Evolutionary conservation across 345 rosid species (phyloP).

Genomic region (Sisymbrium altissimum): DNA sequence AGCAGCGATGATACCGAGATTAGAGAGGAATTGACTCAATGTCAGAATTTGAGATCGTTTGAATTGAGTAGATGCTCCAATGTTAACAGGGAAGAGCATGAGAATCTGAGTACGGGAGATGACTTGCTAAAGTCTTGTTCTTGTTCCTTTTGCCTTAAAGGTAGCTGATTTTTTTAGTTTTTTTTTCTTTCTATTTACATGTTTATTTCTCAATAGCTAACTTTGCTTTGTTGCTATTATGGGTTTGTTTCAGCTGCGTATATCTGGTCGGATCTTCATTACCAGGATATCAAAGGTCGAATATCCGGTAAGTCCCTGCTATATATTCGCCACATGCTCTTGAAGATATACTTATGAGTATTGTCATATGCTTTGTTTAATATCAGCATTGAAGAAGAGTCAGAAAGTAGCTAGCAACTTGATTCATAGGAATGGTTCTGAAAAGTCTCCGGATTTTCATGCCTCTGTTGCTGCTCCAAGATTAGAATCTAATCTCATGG

Average conservation of each 20-base stretch:
- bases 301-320: slow-evolving; percentile 48
- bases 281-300: slow-evolving; percentile 85
- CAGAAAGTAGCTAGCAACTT: slow-evolving; percentile 63
- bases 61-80: slow-evolving; percentile 50
- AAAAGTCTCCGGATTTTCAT: slow-evolving; percentile 40
- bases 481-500: slow-evolving; percentile 56
- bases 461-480: slow-evolving; percentile 35
- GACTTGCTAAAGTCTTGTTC: slow-evolving; percentile 62
- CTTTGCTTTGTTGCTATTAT: slow-evolving; percentile 4
- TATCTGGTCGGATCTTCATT: slow-evolving; percentile 92
- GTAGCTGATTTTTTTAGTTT: slow-evolving; percentile 28
- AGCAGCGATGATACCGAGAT: slow-evolving; percentile 21
- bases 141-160: slow-evolving; percentile 86
- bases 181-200: neutral
- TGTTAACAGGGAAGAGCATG: slow-evolving; percentile 37
- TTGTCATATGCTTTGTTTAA: neutral
- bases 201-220: too few relatives aligned
- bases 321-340: neutral
- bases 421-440: slow-evolving; percentile 49
- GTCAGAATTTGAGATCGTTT: slow-evolving; percentile 44
- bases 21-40: slow-evolving; percentile 32
- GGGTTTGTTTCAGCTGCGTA: slow-evolving; percentile 61
- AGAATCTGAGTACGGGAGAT: slow-evolving; percentile 33
- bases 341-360: neutral
- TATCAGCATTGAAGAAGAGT: slow-evolving; percentile 78